Evolutionary conservation across 176 grass and related monocot genomes (phyloP).

Genomic region (Olyra latifolia): DNA sequence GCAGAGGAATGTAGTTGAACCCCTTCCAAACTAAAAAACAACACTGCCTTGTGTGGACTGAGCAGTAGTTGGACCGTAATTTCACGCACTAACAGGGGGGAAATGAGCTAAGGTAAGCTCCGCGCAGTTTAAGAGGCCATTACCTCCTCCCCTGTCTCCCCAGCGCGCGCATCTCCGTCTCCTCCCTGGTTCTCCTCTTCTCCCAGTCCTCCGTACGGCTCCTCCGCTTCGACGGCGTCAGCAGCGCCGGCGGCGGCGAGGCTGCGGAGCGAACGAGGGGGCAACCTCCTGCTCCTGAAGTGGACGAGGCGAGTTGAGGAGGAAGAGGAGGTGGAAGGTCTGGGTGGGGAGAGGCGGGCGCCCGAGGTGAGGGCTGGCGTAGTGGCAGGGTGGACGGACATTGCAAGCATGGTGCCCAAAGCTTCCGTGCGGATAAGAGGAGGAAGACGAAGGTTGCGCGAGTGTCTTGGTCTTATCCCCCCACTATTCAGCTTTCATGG

Average conservation of each 20-base stretch:
- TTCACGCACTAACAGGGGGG: background rate
- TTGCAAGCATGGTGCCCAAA: slow-evolving; percentile 40
- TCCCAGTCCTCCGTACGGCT: background rate
- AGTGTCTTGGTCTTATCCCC: slow-evolving; percentile 10
- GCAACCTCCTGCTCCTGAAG: slow-evolving; percentile 15
- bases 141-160: slow-evolving; percentile 43
- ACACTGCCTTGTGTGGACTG: background rate
- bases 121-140: background rate
- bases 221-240: slow-evolving; percentile 33
- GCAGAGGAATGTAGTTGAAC: background rate
- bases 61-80: background rate
- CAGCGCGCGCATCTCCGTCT: background rate
- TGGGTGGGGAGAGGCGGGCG: slow-evolving; percentile 5
- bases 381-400: slow-evolving; percentile 41
- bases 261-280: slow-evolving; percentile 27
- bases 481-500: background rate
- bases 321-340: slow-evolving; percentile 20
- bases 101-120: background rate
- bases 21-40: background rate
- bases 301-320: background rate
- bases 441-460: slow-evolving; percentile 31
- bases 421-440: slow-evolving; percentile 40
- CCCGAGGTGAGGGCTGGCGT: slow-evolving; percentile 27
- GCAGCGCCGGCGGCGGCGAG: slow-evolving; percentile 36
- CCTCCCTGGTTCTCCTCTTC: slow-evolving; percentile 4